phyloP scores from a whole-genome alignment of 2,329 filamentous ascomycete species.

The Fusarium sp. region DNA sequence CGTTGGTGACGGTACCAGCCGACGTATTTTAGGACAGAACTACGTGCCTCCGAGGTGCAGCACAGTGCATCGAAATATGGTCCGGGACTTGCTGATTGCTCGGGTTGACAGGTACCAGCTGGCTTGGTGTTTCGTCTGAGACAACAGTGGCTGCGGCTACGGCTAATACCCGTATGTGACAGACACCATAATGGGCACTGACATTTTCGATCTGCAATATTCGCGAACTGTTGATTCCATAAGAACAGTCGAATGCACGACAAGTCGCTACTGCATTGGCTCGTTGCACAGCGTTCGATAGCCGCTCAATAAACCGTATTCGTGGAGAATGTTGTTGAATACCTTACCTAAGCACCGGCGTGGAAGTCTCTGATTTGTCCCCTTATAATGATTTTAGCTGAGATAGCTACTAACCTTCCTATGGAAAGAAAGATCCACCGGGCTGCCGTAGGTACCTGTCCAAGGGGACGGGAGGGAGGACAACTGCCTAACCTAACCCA shows the following conservation, averaged over 20 bases:
- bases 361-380: too few relatives aligned
- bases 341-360: too few relatives aligned
- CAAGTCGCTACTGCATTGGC: too few relatives aligned
- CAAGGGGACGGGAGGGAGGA: background rate
- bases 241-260: too few relatives aligned
- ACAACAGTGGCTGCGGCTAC: background rate
- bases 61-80: background rate
- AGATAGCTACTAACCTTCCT: background rate
- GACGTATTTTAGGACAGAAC: background rate
- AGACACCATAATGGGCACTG: background rate
- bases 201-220: background rate
- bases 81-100: background rate
- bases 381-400: background rate
- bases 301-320: too few relatives aligned
- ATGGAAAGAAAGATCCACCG: background rate
- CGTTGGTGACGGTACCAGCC: background rate
- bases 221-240: background rate
- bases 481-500: too few relatives aligned
- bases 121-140: background rate
- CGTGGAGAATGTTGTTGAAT: too few relatives aligned
- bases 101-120: background rate
- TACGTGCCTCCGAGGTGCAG: background rate
- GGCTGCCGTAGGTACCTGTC: background rate
- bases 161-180: background rate
- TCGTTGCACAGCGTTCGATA: too few relatives aligned